Evolutionary conservation across 2,329 filamentous ascomycete genomes (phyloP).

Genomic region (Diplodia scrobiculata): DNA sequence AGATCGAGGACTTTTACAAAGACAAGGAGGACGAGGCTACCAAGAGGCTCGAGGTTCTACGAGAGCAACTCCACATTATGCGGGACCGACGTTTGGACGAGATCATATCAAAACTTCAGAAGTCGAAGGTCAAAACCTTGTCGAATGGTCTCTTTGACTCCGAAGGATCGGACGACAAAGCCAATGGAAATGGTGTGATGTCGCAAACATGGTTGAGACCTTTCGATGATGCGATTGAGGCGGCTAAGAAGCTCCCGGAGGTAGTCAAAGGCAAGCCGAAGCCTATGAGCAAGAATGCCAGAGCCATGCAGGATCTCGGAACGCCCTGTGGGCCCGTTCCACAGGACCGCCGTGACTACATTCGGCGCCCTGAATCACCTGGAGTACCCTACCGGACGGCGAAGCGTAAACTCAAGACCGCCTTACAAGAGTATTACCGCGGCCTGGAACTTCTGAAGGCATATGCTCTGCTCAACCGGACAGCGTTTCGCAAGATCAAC

Average conservation of each 20-base stretch:
- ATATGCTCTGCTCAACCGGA: slow-evolving; percentile 85
- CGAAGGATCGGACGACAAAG: neutral
- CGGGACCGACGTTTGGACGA: slow-evolving; percentile 78
- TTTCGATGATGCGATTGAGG: slow-evolving; percentile 44
- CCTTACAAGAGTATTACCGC: slow-evolving; percentile 90
- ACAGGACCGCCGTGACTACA: slow-evolving; percentile 48
- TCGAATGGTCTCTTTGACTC: slow-evolving; percentile 34
- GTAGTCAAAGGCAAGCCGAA: slow-evolving; percentile 4
- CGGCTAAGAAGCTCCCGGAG: slow-evolving; percentile 38
- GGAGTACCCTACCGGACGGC: slow-evolving; percentile 82
- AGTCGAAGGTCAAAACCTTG: slow-evolving; percentile 50
- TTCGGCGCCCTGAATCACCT: slow-evolving; percentile 41
- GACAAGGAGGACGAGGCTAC: slow-evolving; percentile 84
- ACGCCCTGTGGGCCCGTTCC: slow-evolving; percentile 48
- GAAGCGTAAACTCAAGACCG: slow-evolving; percentile 87
- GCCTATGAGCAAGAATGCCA: slow-evolving; percentile 15
- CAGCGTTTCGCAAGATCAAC: slow-evolving; percentile 94
- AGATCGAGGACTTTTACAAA: slow-evolving; percentile 88
- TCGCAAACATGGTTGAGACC: slow-evolving; percentile 14
- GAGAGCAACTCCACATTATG: slow-evolving; percentile 91
- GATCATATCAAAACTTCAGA: slow-evolving; percentile 55
- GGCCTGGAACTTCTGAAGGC: slow-evolving; percentile 89
- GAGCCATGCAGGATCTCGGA: slow-evolving; percentile 39
- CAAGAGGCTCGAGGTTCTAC: slow-evolving; percentile 67
- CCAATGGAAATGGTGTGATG: neutral